Conservation (phyloP, 805 yeast genomes). For the Ogataea methanolica region DNA sequence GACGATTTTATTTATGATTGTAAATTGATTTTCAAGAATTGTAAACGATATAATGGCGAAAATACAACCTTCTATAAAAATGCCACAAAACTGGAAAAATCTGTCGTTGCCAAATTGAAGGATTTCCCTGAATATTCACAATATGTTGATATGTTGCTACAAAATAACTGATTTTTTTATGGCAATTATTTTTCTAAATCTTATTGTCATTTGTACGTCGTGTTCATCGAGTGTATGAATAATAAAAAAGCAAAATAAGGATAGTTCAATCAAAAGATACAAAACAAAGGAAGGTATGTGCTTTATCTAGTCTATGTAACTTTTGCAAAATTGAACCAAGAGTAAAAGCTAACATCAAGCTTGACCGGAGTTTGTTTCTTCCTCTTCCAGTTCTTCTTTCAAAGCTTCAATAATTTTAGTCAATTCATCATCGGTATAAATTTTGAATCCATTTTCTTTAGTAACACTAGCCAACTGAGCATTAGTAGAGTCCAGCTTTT, state of each 20-base stretch:
- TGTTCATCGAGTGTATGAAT: too few species aligned
- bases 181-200: too few species aligned
- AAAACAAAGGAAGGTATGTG: too few species aligned
- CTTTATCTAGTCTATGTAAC: too few species aligned
- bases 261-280: too few species aligned
- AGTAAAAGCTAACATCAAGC: neutral
- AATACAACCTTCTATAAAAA: conserved; percentile 92
- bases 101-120: conserved; percentile 72
- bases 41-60: conserved; percentile 90
- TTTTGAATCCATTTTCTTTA: conserved; percentile 75
- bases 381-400: conserved; percentile 57
- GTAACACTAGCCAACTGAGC: conserved; percentile 96
- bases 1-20: conserved; percentile 91
- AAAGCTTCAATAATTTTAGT: conserved; percentile 73
- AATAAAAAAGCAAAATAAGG: too few species aligned
- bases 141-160: conserved; percentile 50
- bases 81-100: conserved; percentile 91
- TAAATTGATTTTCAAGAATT: conserved; percentile 79
- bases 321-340: neutral
- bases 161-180: neutral
- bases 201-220: too few species aligned
- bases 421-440: conserved; percentile 79
- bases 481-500: conserved; percentile 89
- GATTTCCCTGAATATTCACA: conserved; percentile 93
- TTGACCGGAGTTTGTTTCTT: conserved; percentile 1